phyloP scores from a whole-genome alignment of 768 basidiomycete genomes.

The Lentinula raphanica region DNA sequence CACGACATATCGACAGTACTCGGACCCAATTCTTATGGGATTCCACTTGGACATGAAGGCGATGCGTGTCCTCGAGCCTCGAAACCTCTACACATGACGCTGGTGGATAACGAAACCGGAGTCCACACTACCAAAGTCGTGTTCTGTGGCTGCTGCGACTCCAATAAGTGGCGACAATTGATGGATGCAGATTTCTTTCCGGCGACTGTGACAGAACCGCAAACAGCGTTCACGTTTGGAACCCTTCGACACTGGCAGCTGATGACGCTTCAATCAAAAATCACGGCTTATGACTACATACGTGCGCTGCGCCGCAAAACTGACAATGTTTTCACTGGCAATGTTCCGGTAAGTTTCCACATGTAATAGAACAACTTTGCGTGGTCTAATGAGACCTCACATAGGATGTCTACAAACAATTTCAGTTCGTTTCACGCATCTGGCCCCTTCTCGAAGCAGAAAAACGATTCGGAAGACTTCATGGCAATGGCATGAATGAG shows the following conservation, averaged over 20 bases:
- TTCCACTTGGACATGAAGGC: background rate
- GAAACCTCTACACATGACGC: background rate
- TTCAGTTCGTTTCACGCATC: constrained; percentile 17
- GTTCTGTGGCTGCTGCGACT: constrained; percentile 4
- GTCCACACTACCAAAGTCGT: background rate
- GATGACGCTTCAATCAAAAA: constrained; percentile 12
- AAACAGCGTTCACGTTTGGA: constrained; percentile 13
- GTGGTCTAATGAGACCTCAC: too few species aligned
- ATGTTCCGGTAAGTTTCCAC: background rate
- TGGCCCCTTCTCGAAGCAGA: constrained; percentile 17
- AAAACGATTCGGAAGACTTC: constrained; percentile 18
- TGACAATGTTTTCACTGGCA: constrained; percentile 4
- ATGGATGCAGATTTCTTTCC: constrained; percentile 9
- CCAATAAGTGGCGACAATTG: constrained; percentile 7
- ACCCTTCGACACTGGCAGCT: constrained; percentile 12
- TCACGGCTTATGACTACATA: constrained; percentile 11
- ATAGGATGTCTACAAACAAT: constrained; percentile 15
- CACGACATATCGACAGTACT: background rate
- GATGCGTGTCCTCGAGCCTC: background rate
- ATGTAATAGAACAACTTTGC: too few species aligned
- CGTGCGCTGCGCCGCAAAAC: constrained; percentile 10
- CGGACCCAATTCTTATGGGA: background rate
- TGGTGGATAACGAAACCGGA: constrained; percentile 7
- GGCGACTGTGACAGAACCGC: constrained; percentile 5
- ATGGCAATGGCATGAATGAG: constrained; percentile 11